Conservation (phyloP, 441 rosid species). For the Bocquillonia castaneifolia region DNA sequence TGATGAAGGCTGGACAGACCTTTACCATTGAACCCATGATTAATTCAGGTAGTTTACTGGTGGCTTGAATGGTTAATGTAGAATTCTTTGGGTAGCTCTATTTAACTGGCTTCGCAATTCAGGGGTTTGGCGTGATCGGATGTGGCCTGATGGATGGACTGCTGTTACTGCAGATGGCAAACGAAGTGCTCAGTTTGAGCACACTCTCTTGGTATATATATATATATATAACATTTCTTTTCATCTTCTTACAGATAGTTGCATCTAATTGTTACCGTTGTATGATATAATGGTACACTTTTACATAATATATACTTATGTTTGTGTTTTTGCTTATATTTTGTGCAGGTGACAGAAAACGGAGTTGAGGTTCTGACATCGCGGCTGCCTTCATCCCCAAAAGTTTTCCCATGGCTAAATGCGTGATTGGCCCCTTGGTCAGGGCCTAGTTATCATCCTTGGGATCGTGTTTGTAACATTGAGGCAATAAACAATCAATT, state of each 20-base stretch:
- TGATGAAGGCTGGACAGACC: slow-evolving; percentile 94
- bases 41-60: slow-evolving; percentile 56
- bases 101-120: slow-evolving; percentile 12
- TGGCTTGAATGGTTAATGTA: not conserved
- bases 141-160: slow-evolving; percentile 99
- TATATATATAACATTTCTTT: slow-evolving; percentile 12
- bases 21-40: slow-evolving; percentile 98
- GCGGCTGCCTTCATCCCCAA: slow-evolving; percentile 74
- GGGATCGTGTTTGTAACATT: not conserved
- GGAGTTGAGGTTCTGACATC: slow-evolving; percentile 92
- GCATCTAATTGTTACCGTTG: too few species aligned
- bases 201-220: slow-evolving; percentile 89
- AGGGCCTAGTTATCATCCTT: not conserved
- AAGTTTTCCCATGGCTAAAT: slow-evolving; percentile 68
- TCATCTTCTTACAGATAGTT: not conserved
- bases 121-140: slow-evolving; percentile 84
- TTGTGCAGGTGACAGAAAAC: slow-evolving; percentile 69
- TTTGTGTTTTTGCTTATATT: not conserved
- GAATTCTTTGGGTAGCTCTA: not conserved
- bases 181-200: slow-evolving; percentile 97
- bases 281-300: too few species aligned
- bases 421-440: slow-evolving; percentile 10
- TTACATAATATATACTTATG: too few species aligned
- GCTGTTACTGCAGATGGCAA: slow-evolving; percentile 89
- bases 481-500: not conserved